phyloP scores from a whole-genome alignment of 164 flowering plant species.

The Umbellularia californica region DNA sequence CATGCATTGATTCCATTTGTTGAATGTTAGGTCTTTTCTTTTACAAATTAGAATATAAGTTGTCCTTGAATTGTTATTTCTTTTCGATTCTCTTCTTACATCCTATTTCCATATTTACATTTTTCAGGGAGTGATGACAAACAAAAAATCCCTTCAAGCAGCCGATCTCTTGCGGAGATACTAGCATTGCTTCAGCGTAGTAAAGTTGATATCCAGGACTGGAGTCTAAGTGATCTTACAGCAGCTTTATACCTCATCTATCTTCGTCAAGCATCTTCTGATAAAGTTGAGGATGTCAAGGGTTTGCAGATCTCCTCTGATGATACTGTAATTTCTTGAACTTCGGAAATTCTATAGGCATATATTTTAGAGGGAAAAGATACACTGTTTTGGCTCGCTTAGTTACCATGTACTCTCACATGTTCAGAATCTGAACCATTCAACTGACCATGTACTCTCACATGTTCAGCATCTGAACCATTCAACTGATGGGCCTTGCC shows the following conservation, averaged over 20 bases:
- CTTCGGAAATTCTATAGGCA: background rate
- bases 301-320: conserved; percentile 71
- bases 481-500: background rate
- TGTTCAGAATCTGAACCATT: background rate
- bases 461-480: background rate
- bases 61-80: background rate
- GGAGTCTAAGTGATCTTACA: conserved; percentile 92
- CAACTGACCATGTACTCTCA: background rate
- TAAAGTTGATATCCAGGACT: conserved; percentile 68
- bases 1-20: background rate
- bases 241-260: conserved; percentile 80
- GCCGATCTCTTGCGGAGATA: conserved; percentile 66
- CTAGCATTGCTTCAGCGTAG: conserved; percentile 73
- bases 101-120: background rate
- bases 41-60: background rate
- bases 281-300: conserved; percentile 58
- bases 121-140: conserved; percentile 45
- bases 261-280: conserved; percentile 76
- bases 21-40: background rate
- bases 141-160: conserved; percentile 43
- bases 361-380: background rate
- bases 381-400: background rate
- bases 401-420: background rate
- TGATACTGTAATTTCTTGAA: conserved; percentile 36
- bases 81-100: background rate